Evolutionary conservation across 2,329 filamentous ascomycete genomes (phyloP).

Genomic region (Apiospora arundinis): DNA sequence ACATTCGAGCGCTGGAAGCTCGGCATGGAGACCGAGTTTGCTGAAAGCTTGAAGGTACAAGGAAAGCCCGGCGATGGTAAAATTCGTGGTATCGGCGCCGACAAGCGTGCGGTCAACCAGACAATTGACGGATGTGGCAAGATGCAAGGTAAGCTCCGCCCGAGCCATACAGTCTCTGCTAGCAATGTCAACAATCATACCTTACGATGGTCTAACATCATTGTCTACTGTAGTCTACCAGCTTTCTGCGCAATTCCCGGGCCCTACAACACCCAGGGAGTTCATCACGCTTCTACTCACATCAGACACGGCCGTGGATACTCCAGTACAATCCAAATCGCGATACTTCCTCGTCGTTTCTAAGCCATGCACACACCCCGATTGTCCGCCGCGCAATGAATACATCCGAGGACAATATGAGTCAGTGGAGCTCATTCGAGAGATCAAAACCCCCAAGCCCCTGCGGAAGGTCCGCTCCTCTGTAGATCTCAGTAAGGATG

Average conservation of each 20-base stretch:
- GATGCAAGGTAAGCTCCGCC: slow-evolving; percentile 61
- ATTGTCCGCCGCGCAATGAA: slow-evolving; percentile 71
- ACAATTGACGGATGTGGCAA: slow-evolving; percentile 64
- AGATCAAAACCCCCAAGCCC: slow-evolving; percentile 67
- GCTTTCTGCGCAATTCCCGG: slow-evolving; percentile 87
- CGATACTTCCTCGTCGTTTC: slow-evolving; percentile 87
- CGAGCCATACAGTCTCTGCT: not conserved
- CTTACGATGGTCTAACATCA: not conserved
- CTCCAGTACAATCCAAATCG: slow-evolving; percentile 46
- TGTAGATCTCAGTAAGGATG: slow-evolving; percentile 47
- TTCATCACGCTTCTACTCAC: slow-evolving; percentile 83
- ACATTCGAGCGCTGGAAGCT: slow-evolving; percentile 79
- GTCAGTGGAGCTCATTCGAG: slow-evolving; percentile 88
- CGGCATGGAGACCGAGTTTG: slow-evolving; percentile 80
- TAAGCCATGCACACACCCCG: slow-evolving; percentile 79
- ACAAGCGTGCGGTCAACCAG: slow-evolving; percentile 72
- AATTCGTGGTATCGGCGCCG: slow-evolving; percentile 85
- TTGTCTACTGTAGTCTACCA: slow-evolving; percentile 68
- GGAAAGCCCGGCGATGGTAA: slow-evolving; percentile 74
- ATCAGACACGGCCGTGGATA: slow-evolving; percentile 58
- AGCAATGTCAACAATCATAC: not conserved
- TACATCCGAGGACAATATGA: slow-evolving; percentile 89
- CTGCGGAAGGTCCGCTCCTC: slow-evolving; percentile 52
- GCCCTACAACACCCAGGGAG: slow-evolving; percentile 85
- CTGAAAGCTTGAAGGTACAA: slow-evolving; percentile 74